These are phyloP conservation scores for Wickerhamiella hasegawae DNA, from an alignment of 805 yeast species.

Conservation along the genomic window DNA sequence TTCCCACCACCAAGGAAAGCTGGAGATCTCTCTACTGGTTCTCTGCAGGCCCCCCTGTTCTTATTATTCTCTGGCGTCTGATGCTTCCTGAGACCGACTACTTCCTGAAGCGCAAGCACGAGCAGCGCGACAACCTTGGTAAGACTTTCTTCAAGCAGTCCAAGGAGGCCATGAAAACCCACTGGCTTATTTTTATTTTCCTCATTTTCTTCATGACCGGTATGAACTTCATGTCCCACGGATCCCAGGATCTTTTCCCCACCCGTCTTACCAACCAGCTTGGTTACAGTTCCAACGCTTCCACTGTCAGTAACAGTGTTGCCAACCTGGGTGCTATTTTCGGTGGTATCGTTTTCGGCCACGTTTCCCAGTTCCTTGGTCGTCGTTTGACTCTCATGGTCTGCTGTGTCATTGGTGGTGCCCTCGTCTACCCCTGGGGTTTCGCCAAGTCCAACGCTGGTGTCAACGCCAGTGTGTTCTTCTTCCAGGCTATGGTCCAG, in stretches of 20 bases:
- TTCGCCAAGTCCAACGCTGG: conserved; percentile 29
- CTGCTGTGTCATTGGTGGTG: conserved; percentile 39
- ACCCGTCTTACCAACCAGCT: conserved; percentile 42
- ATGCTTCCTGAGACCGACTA: conserved; percentile 45
- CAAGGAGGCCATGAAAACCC: conserved; percentile 26
- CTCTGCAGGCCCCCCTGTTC: conserved; percentile 47
- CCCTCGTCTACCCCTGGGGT: conserved; percentile 48
- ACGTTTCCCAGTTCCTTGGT: conserved; percentile 40
- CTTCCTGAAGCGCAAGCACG: conserved; percentile 24
- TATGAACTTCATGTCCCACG: conserved; percentile 58
- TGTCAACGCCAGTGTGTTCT: conserved; percentile 44
- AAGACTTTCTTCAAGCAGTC: conserved; percentile 18
- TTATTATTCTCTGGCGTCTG: conserved; percentile 42
- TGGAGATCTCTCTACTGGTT: conserved; percentile 71
- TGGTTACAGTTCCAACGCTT: conserved; percentile 27
- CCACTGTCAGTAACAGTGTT: conserved; percentile 45
- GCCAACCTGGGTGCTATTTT: conserved; percentile 51
- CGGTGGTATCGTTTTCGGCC: conserved; percentile 50
- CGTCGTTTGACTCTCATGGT: conserved; percentile 40
- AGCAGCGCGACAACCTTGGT: conserved; percentile 9
- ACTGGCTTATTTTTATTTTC: conserved; percentile 49
- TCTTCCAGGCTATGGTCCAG: conserved; percentile 48
- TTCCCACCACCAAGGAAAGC: conserved; percentile 30
- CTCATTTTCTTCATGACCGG: conserved; percentile 48
- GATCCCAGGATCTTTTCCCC: conserved; percentile 60